Base-by-base conservation (phyloP, 345 rosid genomes). In the Ricinus communis region DNA sequence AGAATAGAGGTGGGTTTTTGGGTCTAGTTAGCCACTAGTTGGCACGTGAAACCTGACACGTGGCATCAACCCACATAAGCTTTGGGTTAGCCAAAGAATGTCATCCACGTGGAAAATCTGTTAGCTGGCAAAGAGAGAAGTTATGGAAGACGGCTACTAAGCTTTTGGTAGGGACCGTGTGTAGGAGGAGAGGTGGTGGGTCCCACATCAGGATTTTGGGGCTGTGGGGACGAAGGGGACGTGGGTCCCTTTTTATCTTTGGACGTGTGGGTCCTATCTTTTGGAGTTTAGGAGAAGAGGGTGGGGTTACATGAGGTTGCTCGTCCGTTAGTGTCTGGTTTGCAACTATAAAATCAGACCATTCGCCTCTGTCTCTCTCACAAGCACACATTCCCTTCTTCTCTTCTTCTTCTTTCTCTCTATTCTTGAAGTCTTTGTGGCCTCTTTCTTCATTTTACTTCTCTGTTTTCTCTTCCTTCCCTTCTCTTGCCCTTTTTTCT, bases 31-130 rank as follows among this genome's bases (percentile, higher is more conserved):
- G 14, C 12, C 47, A 43, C 47, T 43, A 1, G 47, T 8, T 12
- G 8, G 47, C 57, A 53, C 12, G 24, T 53, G 30, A 53, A 4
- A 36, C 9, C 7, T 18, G 2, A 62, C 56, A 63, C 69, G 79
- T 73, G 81, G 75, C 67, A 38, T 2, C 13, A 68, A 13, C 46
- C 56, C 71, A 71, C 36, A 4, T 5, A 1, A 30, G 68, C 27
- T 1, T 7, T 19, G 30, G 71, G 18, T 62, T 59, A 22, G 66
- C 80, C 68, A 67, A 70, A 16, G 60, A 59, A 5, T 75, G 74
- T 62, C 52, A 30, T 59, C 78, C 82, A 77, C 76, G 76, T 63
- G 67, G 57, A 28, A 3, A 2, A 41, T 16, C 64, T 12, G 49
- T 22, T 47, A 13, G 64, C 65, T 28, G 55, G 47, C 45, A 8